Percentiles rank a stretch among this genome's conserved stretches.
These are phyloP conservation scores for Hypocrella siamensis DNA, from an alignment of 2,329 filamentous ascomycete species.

Conservation along the genomic window DNA sequence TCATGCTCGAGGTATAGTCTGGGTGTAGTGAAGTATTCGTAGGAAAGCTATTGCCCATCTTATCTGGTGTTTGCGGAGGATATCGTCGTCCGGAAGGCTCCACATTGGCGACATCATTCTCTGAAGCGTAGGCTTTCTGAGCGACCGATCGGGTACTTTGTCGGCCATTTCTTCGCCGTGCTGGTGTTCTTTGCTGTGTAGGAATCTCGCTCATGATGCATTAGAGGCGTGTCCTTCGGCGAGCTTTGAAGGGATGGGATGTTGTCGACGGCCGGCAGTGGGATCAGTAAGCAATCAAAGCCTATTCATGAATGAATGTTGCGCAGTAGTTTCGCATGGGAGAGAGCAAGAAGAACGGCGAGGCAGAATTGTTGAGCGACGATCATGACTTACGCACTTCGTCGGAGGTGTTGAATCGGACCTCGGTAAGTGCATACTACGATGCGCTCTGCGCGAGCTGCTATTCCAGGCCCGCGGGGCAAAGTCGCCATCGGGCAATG, in stretches of 20 bases:
- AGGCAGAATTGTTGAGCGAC: no score
- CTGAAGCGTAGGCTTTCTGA: constrained; percentile 42
- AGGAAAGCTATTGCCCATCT: constrained; percentile 20
- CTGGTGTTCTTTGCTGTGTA: constrained; percentile 13
- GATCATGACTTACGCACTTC: no score
- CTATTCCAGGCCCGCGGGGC: no score
- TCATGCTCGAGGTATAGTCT: constrained; percentile 15
- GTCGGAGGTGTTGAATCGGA: no score
- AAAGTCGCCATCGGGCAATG: no score
- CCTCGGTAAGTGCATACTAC: no score
- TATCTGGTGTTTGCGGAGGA: constrained; percentile 31
- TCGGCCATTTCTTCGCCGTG: constrained; percentile 22
- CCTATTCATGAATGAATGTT: no score
- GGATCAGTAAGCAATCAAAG: no score
- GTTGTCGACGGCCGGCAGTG: no score
- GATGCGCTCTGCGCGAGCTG: no score
- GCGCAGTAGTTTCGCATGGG: no score
- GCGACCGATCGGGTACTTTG: constrained; percentile 22
- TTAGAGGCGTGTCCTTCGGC: background rate
- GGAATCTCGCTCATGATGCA: constrained; percentile 3
- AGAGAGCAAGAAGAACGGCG: no score
- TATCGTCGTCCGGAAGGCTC: constrained; percentile 17
- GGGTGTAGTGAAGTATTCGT: constrained; percentile 9
- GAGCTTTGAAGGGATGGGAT: background rate
- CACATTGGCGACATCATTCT: constrained; percentile 29